Base-by-base conservation (phyloP, 2,329 filamentous ascomycete species). In the Xylogone sp. region DNA sequence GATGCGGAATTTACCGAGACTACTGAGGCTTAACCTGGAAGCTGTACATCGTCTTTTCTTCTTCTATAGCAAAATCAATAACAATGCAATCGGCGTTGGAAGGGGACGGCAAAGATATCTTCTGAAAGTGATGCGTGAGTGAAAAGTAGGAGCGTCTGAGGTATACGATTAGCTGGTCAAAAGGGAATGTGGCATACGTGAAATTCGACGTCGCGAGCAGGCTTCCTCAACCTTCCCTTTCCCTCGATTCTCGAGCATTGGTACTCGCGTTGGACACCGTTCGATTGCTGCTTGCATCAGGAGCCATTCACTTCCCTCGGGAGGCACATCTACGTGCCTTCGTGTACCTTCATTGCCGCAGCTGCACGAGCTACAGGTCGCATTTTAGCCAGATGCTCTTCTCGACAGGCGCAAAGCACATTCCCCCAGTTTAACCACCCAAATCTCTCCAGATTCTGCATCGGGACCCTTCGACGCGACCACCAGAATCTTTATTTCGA, bases 81-180 rank as follows among this genome's bases (percentile, higher is more conserved):
- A 57, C 57, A 56, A 57, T 59, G 42, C 56, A 49, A 50, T 43
- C 49, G 52, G 60, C 56, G 54, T 55, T 53, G 56, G 57, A 49
- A 21, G 54, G 52, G 47, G 55, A 53, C 19, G 51, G 55, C 48
- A 39, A 56, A 57, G 48, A 50, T 51, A 48, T 53, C 31, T 45
- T 43, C 46, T 59, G 57, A 60, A 55, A 58, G 56, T 65, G 57
- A 63, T 60, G 59, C 57, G 52, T 58, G 58, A 61, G 53, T 53
- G 54, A 47, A 6, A 39, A 39, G 8, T 48, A 45, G 50, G 31
- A 54, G 52, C 58, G 45, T 55, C 52, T 31, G 51, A 42, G 52
- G 57, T 48, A 42, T 24, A 49, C 47, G 42, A 39, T 50, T 51
- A 51, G 49, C 31, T 39, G 10, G 34, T 18, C 10, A 18, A 31